Percentiles rank a stretch among this genome's conserved stretches.
phyloP scores from a whole-genome alignment of 1,284 basidiomycete species.

The Golubevia sp. region DNA sequence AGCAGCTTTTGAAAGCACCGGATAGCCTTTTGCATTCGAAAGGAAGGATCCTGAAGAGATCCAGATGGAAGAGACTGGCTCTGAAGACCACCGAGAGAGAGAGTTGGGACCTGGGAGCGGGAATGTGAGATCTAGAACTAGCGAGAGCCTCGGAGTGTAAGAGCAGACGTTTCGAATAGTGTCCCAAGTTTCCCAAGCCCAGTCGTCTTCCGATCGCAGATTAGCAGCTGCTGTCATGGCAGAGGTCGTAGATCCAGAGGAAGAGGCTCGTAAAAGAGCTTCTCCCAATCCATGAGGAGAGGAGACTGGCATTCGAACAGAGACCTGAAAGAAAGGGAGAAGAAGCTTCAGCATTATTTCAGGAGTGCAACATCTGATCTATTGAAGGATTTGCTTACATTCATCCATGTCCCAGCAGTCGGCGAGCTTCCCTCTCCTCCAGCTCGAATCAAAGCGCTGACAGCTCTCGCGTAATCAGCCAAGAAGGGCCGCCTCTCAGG shows the following conservation, averaged over 20 bases:
- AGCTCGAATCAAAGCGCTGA: slow-evolving; percentile 62
- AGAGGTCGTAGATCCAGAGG: slow-evolving; percentile 3
- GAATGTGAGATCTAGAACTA: slow-evolving; percentile 89
- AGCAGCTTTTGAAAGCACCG: slow-evolving; percentile 80
- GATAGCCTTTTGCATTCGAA: slow-evolving; percentile 94
- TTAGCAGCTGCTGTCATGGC: slow-evolving; percentile 74
- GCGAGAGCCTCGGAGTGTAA: slow-evolving; percentile 78
- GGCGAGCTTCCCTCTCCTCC: slow-evolving; percentile 33
- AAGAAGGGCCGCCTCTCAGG: slow-evolving; percentile 70
- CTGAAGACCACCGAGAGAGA: slow-evolving; percentile 84
- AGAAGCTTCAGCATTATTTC: slow-evolving; percentile 64
- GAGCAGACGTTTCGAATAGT: slow-evolving; percentile 84
- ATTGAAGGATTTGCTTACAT: neutral
- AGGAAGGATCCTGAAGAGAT: slow-evolving; percentile 89
- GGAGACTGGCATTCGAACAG: slow-evolving; percentile 51
- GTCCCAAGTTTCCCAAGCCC: slow-evolving; percentile 95
- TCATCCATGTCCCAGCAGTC: slow-evolving; percentile 40
- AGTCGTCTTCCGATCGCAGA: slow-evolving; percentile 69
- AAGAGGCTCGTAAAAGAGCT: neutral
- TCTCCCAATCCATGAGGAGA: slow-evolving; percentile 33
- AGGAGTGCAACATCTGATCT: slow-evolving; percentile 63
- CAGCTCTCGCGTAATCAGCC: slow-evolving; percentile 87
- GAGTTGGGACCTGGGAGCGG: slow-evolving; percentile 70
- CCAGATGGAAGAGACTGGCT: slow-evolving; percentile 84
- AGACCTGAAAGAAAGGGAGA: slow-evolving; percentile 63